Percentiles rank a stretch among this genome's conserved stretches.
Conservation (phyloP, 805 yeast genomes). For the Komagataella pastoris region DNA sequence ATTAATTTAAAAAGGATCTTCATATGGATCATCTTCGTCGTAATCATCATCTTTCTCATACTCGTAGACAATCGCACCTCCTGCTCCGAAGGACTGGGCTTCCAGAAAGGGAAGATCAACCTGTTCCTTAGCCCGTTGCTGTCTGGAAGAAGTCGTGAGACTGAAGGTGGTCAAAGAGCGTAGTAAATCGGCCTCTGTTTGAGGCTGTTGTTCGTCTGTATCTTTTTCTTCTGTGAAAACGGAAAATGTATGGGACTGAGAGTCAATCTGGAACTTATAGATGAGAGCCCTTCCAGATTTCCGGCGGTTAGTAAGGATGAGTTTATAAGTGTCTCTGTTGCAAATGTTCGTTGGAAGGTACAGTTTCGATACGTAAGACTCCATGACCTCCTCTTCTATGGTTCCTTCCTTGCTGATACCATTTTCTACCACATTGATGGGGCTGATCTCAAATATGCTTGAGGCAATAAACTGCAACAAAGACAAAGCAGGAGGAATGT, state of each 20-base stretch:
- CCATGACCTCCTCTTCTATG: slow-evolving; percentile 36
- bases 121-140: slow-evolving; percentile 64
- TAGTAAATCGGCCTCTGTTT: slow-evolving; percentile 38
- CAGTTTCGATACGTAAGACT: slow-evolving; percentile 22
- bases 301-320: slow-evolving; percentile 53
- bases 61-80: slow-evolving; percentile 93
- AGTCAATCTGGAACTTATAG: slow-evolving; percentile 41
- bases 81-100: slow-evolving; percentile 69
- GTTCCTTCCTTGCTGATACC: slow-evolving; percentile 1
- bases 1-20: slow-evolving; percentile 65
- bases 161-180: slow-evolving; percentile 82
- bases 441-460: slow-evolving; percentile 49
- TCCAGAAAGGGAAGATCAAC: slow-evolving; percentile 87
- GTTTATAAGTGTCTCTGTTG: slow-evolving; percentile 31
- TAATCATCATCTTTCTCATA: slow-evolving; percentile 95
- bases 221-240: slow-evolving; percentile 12
- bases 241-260: slow-evolving; percentile 21
- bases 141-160: slow-evolving; percentile 60
- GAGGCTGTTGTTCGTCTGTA: slow-evolving; percentile 14
- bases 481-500: slow-evolving; percentile 40
- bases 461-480: slow-evolving; percentile 64
- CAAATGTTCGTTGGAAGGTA: slow-evolving; percentile 33
- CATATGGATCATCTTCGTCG: slow-evolving; percentile 96
- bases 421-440: slow-evolving; percentile 14
- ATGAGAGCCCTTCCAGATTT: slow-evolving; percentile 72